These are phyloP conservation scores for Xylaria sp. DNA, from an alignment of 2,329 filamentous ascomycete species.

Conservation along the genomic window DNA sequence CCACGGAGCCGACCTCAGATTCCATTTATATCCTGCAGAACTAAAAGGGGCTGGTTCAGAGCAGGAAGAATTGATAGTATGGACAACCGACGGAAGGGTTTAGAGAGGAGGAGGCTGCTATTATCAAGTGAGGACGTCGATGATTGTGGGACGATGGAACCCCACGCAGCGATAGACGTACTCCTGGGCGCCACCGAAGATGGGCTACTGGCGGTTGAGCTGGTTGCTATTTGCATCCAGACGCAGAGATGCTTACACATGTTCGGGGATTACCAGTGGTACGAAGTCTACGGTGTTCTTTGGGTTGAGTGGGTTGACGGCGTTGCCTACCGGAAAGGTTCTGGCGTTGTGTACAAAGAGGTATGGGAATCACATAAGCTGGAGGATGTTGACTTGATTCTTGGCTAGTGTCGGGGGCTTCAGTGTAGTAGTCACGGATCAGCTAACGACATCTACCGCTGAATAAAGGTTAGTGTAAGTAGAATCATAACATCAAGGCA, in stretches of 20 bases:
- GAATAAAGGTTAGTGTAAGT: not conserved
- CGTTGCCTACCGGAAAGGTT: conserved; percentile 1
- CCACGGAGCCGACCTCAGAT: conserved; percentile 1
- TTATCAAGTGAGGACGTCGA: not conserved
- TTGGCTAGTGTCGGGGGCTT: not conserved
- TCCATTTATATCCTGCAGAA: conserved; percentile 10
- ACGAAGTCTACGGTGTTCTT: conserved; percentile 8
- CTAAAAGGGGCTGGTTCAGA: conserved; percentile 8
- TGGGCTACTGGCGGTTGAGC: not conserved
- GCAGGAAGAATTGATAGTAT: not conserved
- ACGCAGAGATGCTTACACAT: fast-evolving
- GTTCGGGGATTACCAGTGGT: not conserved
- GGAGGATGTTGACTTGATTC: conserved; percentile 4
- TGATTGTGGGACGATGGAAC: not conserved
- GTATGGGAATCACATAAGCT: not conserved
- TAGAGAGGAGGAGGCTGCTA: not conserved
- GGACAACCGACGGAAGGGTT: no score
- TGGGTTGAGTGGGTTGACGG: conserved; percentile 8
- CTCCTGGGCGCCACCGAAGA: not conserved
- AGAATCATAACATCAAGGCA: not conserved
- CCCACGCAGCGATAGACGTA: not conserved
- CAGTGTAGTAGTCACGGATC: not conserved
- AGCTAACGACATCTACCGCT: not conserved
- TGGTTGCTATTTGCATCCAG: not conserved
- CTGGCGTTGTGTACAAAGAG: conserved; percentile 2